Evolutionary conservation across 2,329 filamentous ascomycete genomes (phyloP).

Genomic region (Trichoderma oligosporum): DNA sequence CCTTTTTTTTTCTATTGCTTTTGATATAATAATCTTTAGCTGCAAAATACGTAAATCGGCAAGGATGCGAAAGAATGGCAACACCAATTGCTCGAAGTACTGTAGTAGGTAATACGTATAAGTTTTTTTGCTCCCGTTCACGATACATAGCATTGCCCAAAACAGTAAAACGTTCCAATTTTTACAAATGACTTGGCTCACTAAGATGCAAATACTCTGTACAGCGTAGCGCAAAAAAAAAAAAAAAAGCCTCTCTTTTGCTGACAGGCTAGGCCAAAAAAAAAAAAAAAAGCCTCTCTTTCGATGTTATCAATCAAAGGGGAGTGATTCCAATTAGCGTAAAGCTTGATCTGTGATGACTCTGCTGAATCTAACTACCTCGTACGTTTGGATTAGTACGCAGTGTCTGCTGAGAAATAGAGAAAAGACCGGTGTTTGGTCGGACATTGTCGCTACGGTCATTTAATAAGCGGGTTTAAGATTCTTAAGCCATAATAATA

Average conservation of each 20-base stretch:
- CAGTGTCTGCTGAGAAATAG: conserved; percentile 15
- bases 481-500: neutral
- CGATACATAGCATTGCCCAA: neutral
- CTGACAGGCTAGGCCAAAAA: neutral
- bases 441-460: conserved; percentile 12
- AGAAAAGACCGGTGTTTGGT: neutral
- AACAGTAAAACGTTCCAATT: neutral
- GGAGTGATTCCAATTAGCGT: conserved; percentile 11
- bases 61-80: too few relatives aligned
- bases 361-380: neutral
- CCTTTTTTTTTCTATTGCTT: too few relatives aligned
- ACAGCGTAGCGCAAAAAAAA: too few relatives aligned
- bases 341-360: conserved; percentile 13
- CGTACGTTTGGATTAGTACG: neutral
- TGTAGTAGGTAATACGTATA: too few relatives aligned
- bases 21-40: too few relatives aligned
- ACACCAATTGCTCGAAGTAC: neutral
- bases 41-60: too few relatives aligned
- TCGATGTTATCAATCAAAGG: too few relatives aligned
- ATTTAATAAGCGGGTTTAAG: conserved; percentile 14
- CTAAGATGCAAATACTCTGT: too few relatives aligned
- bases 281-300: neutral
- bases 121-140: neutral
- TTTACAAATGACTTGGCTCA: conserved; percentile 7
- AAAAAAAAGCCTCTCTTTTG: too few relatives aligned